phyloP scores from a whole-genome alignment of 1,284 basidiomycete genomes.

The Retiboletus flavoniger region DNA sequence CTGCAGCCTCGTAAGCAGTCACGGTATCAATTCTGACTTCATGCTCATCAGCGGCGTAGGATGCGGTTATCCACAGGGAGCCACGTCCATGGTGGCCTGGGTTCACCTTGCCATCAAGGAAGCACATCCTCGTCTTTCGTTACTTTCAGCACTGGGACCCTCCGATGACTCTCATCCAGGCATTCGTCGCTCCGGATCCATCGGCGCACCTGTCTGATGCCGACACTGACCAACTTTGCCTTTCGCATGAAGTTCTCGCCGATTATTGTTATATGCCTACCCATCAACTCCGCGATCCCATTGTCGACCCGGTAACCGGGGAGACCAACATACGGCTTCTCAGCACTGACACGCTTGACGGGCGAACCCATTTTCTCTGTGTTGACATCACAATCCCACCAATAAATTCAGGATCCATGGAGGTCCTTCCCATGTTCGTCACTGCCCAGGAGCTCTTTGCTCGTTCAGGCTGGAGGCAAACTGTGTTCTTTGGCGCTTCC shows the following conservation, averaged over 20 bases:
- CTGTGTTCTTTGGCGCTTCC: slow-evolving; percentile 15
- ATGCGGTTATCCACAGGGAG: not conserved
- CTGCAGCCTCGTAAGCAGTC: slow-evolving; percentile 18
- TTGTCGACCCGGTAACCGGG: slow-evolving; percentile 16
- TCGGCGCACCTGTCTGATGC: not conserved
- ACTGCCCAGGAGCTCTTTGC: slow-evolving; percentile 13
- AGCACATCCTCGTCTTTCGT: slow-evolving; percentile 21
- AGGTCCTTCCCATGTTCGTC: slow-evolving; percentile 14
- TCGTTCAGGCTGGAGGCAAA: slow-evolving; percentile 14
- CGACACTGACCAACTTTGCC: slow-evolving; percentile 9
- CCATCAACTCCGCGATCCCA: slow-evolving; percentile 14
- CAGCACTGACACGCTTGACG: not conserved
- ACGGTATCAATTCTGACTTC: not conserved
- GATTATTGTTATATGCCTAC: slow-evolving; percentile 3
- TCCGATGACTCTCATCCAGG: slow-evolving; percentile 19
- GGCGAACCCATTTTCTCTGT: slow-evolving; percentile 11
- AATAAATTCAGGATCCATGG: not conserved
- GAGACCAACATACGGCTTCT: slow-evolving; percentile 15
- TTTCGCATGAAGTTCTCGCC: slow-evolving; percentile 21
- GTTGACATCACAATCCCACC: slow-evolving; percentile 20
- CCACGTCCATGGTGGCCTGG: slow-evolving; percentile 8
- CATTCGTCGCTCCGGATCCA: slow-evolving; percentile 15
- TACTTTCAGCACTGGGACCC: slow-evolving; percentile 3
- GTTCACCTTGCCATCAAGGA: slow-evolving; percentile 17
- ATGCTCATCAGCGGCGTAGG: slow-evolving; percentile 11